These are phyloP conservation scores for Massarina eburnea DNA, from an alignment of 2,329 filamentous ascomycete species.

Conservation along the genomic window DNA sequence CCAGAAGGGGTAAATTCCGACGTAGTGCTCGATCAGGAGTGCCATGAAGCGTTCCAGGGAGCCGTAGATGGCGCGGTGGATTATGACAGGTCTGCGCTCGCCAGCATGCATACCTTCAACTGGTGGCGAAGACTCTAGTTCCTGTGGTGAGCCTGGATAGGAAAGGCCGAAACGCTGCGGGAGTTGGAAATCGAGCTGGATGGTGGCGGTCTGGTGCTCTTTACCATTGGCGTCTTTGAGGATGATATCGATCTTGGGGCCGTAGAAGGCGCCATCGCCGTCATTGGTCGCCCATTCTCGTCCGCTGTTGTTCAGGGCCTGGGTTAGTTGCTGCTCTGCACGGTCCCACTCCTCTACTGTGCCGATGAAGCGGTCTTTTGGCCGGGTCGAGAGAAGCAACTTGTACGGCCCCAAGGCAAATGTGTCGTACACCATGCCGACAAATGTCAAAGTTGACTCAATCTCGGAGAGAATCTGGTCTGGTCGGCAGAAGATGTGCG, in stretches of 20 bases:
- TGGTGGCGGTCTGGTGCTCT: slow-evolving; percentile 84
- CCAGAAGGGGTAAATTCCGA: slow-evolving; percentile 83
- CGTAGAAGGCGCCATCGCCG: slow-evolving; percentile 87
- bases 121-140: slow-evolving; percentile 54
- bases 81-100: slow-evolving; percentile 65
- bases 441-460: slow-evolving; percentile 70
- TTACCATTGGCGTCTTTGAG: slow-evolving; percentile 74
- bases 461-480: slow-evolving; percentile 76
- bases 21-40: slow-evolving; percentile 79
- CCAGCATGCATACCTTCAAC: slow-evolving; percentile 38
- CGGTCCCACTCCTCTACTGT: slow-evolving; percentile 68
- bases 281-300: slow-evolving; percentile 73
- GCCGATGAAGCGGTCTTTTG: slow-evolving; percentile 76
- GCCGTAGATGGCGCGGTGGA: slow-evolving; percentile 82
- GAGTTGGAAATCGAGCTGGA: slow-evolving; percentile 88
- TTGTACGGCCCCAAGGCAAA: slow-evolving; percentile 73
- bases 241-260: slow-evolving; percentile 88
- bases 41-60: slow-evolving; percentile 85
- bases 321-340: slow-evolving; percentile 67
- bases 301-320: slow-evolving; percentile 64
- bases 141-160: slow-evolving; percentile 70
- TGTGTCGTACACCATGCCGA: slow-evolving; percentile 69
- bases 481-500: slow-evolving; percentile 85
- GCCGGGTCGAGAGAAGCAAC: slow-evolving; percentile 76
- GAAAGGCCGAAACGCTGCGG: slow-evolving; percentile 78